Conservation (phyloP, 2,329 filamentous ascomycete genomes). For the Fusarium mexicanum region DNA sequence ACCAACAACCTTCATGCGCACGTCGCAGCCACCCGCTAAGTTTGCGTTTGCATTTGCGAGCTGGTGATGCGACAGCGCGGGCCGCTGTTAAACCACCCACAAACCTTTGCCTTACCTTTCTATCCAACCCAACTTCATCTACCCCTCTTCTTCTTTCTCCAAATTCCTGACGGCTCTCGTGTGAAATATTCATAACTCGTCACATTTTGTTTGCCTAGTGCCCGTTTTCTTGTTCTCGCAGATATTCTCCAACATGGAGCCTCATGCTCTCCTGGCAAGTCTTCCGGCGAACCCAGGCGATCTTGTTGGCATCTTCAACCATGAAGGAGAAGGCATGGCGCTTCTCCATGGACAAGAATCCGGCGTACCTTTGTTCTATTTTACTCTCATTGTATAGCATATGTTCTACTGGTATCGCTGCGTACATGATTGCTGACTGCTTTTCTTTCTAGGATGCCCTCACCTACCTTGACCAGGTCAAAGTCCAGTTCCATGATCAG, state of each 20-base stretch:
- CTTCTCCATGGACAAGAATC: slow-evolving; percentile 28
- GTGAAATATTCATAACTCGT: not conserved
- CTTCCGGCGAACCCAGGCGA: slow-evolving; percentile 22
- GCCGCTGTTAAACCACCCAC: slow-evolving; percentile 25
- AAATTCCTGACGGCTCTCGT: not conserved
- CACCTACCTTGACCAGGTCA: slow-evolving; percentile 97
- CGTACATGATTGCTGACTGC: slow-evolving; percentile 11
- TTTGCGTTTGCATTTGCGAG: slow-evolving; percentile 25
- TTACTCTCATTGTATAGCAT: slow-evolving; percentile 40
- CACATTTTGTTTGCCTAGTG: not conserved
- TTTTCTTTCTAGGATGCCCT: slow-evolving; percentile 69
- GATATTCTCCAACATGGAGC: slow-evolving; percentile 19
- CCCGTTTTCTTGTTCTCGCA: not conserved
- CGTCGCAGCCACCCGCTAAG: slow-evolving; percentile 15
- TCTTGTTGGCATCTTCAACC: slow-evolving; percentile 37
- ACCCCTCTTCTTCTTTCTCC: not conserved
- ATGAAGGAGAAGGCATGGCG: slow-evolving; percentile 36
- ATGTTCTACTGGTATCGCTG: not conserved
- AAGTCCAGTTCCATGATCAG: slow-evolving; percentile 96
- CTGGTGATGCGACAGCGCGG: slow-evolving; percentile 21
- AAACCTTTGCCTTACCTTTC: not conserved
- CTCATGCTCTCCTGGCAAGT: slow-evolving; percentile 1
- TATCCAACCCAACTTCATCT: not conserved
- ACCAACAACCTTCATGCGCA: slow-evolving; percentile 15
- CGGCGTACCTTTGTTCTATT: slow-evolving; percentile 36